phyloP scores from a whole-genome alignment of 176 grass and related monocot species.

The Poa annua region DNA sequence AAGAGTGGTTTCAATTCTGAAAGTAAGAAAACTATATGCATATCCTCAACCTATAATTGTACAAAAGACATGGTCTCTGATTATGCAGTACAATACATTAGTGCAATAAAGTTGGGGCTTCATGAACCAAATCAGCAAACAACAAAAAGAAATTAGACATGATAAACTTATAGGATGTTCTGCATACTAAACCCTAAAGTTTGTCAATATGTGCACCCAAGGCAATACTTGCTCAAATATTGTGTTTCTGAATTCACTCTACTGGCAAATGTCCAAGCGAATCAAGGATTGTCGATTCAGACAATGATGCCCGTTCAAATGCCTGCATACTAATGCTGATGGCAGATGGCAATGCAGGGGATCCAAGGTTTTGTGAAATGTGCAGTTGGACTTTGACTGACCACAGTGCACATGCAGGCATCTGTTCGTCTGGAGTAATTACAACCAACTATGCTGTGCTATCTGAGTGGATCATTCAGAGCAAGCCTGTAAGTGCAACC shows the following conservation, averaged over 20 bases:
- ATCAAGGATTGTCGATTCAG: background rate
- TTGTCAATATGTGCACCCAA: background rate
- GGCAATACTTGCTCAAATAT: background rate
- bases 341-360: background rate
- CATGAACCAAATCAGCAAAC: background rate
- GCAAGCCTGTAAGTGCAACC: background rate
- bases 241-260: background rate
- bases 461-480: slow-evolving; percentile 11
- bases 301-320: background rate
- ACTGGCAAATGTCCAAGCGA: background rate
- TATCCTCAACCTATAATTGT: background rate
- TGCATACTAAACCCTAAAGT: background rate
- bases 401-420: slow-evolving; percentile 19
- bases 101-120: background rate
- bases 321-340: slow-evolving; percentile 2
- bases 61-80: background rate
- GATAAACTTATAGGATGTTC: background rate
- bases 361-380: slow-evolving; percentile 11
- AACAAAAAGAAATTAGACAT: background rate
- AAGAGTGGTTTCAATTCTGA: slow-evolving; percentile 5
- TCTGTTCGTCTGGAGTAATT: background rate
- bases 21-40: background rate
- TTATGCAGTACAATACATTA: background rate
- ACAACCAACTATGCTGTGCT: background rate
- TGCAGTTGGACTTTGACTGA: slow-evolving; percentile 11